Evolutionary conservation across 495 filamentous ascomycete species (phyloP).

Genomic region (Lindgomyces ingoldianus): DNA sequence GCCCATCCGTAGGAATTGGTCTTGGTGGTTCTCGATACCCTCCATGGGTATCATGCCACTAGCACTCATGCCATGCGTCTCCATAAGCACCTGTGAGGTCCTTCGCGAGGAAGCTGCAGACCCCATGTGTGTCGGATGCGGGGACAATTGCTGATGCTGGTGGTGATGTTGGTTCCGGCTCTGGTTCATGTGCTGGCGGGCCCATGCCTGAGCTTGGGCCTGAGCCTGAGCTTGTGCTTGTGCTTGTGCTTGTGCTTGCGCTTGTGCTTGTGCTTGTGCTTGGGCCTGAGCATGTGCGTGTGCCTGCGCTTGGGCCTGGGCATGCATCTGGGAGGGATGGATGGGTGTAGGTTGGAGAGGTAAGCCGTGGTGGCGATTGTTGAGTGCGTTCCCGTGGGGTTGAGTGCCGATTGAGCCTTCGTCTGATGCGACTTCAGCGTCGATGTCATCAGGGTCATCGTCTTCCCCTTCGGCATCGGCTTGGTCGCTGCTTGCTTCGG

Average conservation of each 20-base stretch:
- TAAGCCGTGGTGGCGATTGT: neutral
- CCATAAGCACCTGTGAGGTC: conserved; percentile 21
- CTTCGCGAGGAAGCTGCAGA: conserved; percentile 26
- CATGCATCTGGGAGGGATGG: conserved; percentile 17
- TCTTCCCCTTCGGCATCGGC: conserved; percentile 37
- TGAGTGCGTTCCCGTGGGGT: conserved; percentile 34
- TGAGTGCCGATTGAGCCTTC: conserved; percentile 17
- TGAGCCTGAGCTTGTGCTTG: conserved; percentile 31
- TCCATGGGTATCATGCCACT: conserved; percentile 36
- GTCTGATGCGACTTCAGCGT: conserved; percentile 33
- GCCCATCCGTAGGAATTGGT: conserved; percentile 26
- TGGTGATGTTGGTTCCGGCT: conserved; percentile 32
- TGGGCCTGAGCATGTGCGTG: conserved; percentile 39
- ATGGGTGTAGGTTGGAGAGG: conserved; percentile 22
- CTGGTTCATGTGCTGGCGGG: conserved; percentile 35
- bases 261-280: conserved; percentile 30
- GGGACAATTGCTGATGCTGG: conserved; percentile 30
- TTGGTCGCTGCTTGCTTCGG: conserved; percentile 33
- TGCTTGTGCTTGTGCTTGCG: conserved; percentile 36
- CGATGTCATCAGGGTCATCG: conserved; percentile 34
- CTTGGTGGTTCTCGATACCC: conserved; percentile 29
- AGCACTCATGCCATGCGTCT: conserved; percentile 25
- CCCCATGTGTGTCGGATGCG: conserved; percentile 29
- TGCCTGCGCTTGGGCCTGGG: conserved; percentile 13
- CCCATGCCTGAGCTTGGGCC: conserved; percentile 23